Evolutionary conservation across 768 basidiomycete species (phyloP).

Genomic region (Lactarius tabidus): DNA sequence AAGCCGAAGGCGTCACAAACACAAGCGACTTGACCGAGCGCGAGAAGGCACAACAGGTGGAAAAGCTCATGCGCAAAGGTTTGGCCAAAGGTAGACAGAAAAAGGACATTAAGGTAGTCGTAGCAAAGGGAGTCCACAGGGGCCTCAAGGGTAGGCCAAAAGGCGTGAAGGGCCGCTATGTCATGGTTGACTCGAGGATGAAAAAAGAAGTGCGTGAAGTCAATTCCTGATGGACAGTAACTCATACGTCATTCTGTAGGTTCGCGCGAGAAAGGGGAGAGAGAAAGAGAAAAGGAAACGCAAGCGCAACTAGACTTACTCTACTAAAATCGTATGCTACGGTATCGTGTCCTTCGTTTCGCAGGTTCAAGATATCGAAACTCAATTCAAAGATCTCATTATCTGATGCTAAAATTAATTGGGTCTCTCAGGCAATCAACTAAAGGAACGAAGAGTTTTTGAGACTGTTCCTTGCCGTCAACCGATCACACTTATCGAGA

Average conservation of each 20-base stretch:
- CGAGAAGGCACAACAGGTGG: slow-evolving; percentile 91
- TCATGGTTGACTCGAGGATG: slow-evolving; percentile 93
- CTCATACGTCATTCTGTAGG: slow-evolving; percentile 39
- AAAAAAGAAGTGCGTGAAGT: slow-evolving; percentile 72
- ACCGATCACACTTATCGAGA: slow-evolving; percentile 41
- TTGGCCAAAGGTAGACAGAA: slow-evolving; percentile 63
- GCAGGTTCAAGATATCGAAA: background rate
- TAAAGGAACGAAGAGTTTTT: slow-evolving; percentile 7
- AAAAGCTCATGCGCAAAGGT: slow-evolving; percentile 85
- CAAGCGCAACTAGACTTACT: slow-evolving; percentile 35
- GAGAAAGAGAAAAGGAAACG: slow-evolving; percentile 71
- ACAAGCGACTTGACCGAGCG: slow-evolving; percentile 89
- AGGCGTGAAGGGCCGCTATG: slow-evolving; percentile 92
- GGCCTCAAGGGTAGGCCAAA: slow-evolving; percentile 91
- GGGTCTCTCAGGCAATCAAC: slow-evolving; percentile 1
- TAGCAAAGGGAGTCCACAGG: slow-evolving; percentile 86
- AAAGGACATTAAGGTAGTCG: slow-evolving; percentile 81
- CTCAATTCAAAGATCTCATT: background rate
- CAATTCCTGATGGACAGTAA: slow-evolving; percentile 7
- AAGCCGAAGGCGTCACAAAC: slow-evolving; percentile 88
- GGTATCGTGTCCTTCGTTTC: background rate
- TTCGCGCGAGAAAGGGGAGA: slow-evolving; percentile 77
- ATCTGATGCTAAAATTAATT: background rate
- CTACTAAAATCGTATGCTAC: slow-evolving; percentile 1
- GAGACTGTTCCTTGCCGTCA: slow-evolving; percentile 28